phyloP scores from a whole-genome alignment of 768 basidiomycete species.

The Phanerodontia chrysosporium region DNA sequence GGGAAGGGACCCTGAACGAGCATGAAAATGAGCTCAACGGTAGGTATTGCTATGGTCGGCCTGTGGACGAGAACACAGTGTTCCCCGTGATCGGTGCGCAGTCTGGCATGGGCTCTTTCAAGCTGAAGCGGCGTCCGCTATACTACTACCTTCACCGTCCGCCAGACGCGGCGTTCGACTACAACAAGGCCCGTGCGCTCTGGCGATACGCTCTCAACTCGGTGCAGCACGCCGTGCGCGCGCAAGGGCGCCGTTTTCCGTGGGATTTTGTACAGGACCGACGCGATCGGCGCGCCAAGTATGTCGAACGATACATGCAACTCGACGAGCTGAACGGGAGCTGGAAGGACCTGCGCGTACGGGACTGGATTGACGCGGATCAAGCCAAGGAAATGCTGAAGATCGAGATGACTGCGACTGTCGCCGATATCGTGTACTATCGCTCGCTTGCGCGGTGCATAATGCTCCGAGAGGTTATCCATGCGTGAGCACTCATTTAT shows the following conservation, averaged over 20 bases:
- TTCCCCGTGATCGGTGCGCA: not conserved
- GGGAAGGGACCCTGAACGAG: not conserved
- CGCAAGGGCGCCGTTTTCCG: not conserved
- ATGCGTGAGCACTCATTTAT: conserved; percentile 1
- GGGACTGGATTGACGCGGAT: not conserved
- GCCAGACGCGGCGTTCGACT: not conserved
- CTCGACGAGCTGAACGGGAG: not conserved
- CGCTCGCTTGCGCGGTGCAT: not conserved
- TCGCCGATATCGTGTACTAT: conserved; percentile 4
- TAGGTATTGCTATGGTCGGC: not conserved
- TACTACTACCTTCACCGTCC: conserved; percentile 5
- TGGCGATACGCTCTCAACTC: conserved; percentile 8
- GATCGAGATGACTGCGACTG: not conserved
- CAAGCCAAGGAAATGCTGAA: not conserved
- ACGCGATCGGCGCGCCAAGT: not conserved
- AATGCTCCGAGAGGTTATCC: conserved; percentile 5
- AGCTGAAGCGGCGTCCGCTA: conserved; percentile 4
- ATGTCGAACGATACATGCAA: conserved; percentile 1
- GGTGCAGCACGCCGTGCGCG: not conserved
- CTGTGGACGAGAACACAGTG: not conserved
- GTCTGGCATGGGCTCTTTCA: conserved; percentile 1
- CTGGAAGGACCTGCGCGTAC: not conserved
- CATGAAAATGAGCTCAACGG: not conserved
- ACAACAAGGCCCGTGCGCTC: not conserved
- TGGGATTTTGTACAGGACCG: conserved; percentile 7